Evolutionary conservation across 1,139 yeast species (phyloP).

Genomic region (Sugiyamaella novakii): DNA sequence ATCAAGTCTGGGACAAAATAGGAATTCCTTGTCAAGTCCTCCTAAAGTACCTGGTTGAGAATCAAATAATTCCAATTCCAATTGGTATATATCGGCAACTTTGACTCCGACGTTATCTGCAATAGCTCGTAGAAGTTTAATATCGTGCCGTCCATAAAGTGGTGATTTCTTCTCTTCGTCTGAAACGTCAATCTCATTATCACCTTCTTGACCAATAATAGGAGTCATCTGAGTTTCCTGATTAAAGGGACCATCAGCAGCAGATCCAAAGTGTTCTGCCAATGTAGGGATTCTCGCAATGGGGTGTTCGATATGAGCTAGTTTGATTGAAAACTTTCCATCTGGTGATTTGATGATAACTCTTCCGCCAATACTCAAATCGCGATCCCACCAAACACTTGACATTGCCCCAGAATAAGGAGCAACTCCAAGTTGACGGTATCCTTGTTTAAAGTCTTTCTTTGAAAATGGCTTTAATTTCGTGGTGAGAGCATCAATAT

Average conservation of each 20-base stretch:
- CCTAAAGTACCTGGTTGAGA: constrained; percentile 78
- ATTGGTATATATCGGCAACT: constrained; percentile 66
- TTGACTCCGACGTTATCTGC: constrained; percentile 60
- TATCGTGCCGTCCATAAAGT: constrained; percentile 65
- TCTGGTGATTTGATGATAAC: constrained; percentile 60
- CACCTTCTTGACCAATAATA: constrained; percentile 58
- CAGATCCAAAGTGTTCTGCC: constrained; percentile 84
- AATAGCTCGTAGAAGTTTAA: constrained; percentile 65
- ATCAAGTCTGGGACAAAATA: constrained; percentile 85
- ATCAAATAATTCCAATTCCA: constrained; percentile 78
- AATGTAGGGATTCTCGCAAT: constrained; percentile 83
- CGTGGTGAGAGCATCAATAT: constrained; percentile 80
- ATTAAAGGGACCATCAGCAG: constrained; percentile 73
- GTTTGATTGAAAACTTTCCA: constrained; percentile 55
- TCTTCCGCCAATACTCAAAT: constrained; percentile 83
- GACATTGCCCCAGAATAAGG: constrained; percentile 77
- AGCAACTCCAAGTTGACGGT: constrained; percentile 82
- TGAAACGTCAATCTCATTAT: constrained; percentile 27
- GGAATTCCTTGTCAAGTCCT: constrained; percentile 80
- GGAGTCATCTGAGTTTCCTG: constrained; percentile 83
- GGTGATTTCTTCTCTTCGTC: constrained; percentile 56
- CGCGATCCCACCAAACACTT: constrained; percentile 86
- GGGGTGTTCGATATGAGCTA: constrained; percentile 76
- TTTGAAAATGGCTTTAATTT: constrained; percentile 75
- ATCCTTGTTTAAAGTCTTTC: constrained; percentile 63